Evolutionary conservation across 129 eudicot species (phyloP).

Genomic region (Helichrysum umbraculigerum): DNA sequence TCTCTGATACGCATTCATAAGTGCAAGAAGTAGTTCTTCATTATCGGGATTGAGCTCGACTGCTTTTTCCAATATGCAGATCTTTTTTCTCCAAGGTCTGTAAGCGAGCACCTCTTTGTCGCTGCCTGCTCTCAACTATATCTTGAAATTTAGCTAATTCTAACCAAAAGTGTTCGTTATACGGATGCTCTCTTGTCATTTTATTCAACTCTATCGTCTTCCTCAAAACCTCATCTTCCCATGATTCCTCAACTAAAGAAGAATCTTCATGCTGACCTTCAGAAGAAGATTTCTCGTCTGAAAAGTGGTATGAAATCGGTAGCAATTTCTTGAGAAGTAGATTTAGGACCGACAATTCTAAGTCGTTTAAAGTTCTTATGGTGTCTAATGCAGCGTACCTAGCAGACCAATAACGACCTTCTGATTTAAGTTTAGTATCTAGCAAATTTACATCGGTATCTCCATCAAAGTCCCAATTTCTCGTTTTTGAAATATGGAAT

Average conservation of each 20-base stretch:
- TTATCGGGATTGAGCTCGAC: constrained; percentile 82
- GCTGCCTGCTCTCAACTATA: constrained; percentile 79
- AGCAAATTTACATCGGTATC: constrained; percentile 73
- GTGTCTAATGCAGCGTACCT: constrained; percentile 70
- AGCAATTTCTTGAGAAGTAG: constrained; percentile 13
- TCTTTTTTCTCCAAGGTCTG: constrained; percentile 94
- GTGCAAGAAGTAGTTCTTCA: too few species aligned
- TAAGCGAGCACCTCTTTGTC: constrained; percentile 89
- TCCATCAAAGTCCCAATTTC: too few species aligned
- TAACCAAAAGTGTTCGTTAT: constrained; percentile 63
- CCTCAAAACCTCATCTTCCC: constrained; percentile 91
- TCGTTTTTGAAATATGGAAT: too few species aligned
- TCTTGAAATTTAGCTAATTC: constrained; percentile 90
- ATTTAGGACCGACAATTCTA: constrained; percentile 53
- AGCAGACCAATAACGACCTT: constrained; percentile 95
- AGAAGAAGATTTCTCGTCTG: constrained; percentile 28
- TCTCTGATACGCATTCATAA: too few species aligned
- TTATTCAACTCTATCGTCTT: constrained; percentile 83
- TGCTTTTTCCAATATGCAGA: constrained; percentile 93
- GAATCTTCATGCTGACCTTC: constrained; percentile 37
- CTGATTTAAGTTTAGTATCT: constrained; percentile 62
- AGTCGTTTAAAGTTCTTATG: constrained; percentile 76
- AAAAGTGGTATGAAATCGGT: constrained; percentile 63
- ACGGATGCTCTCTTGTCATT: constrained; percentile 82
- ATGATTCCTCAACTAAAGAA: constrained; percentile 69